phyloP scores from a whole-genome alignment of 2,329 filamentous ascomycete species.

The Trichoderma endophyticum region DNA sequence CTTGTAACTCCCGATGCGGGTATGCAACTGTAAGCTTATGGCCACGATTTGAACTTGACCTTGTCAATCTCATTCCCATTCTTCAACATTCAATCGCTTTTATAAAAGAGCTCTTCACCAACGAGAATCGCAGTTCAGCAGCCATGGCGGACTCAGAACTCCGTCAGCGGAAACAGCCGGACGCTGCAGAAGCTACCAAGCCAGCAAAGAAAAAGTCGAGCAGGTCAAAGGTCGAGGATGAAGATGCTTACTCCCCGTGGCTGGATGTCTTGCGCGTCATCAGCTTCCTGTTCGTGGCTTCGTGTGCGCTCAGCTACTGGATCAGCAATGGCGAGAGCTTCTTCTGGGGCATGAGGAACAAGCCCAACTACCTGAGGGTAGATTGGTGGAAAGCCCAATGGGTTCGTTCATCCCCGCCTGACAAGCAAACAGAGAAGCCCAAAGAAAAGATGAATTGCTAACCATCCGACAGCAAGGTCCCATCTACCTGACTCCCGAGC shows the following conservation, averaged over 20 bases:
- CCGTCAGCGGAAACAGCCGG: slow-evolving; percentile 44
- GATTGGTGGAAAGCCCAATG: slow-evolving; percentile 58
- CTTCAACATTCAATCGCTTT: background rate
- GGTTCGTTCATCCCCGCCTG: slow-evolving; percentile 43
- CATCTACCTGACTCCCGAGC: slow-evolving; percentile 66
- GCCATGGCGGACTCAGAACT: slow-evolving; percentile 40
- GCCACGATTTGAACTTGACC: slow-evolving; percentile 4
- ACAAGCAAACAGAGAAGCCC: background rate
- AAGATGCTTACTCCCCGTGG: slow-evolving; percentile 56
- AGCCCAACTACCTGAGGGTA: slow-evolving; percentile 58
- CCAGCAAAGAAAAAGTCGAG: slow-evolving; percentile 23
- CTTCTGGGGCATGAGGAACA: slow-evolving; percentile 62
- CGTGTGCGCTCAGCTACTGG: slow-evolving; percentile 70
- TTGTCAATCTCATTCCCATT: background rate
- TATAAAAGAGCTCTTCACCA: background rate
- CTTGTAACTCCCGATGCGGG: slow-evolving; percentile 1
- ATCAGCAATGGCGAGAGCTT: slow-evolving; percentile 67
- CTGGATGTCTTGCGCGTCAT: slow-evolving; percentile 69
- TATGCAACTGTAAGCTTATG: background rate
- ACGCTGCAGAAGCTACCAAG: slow-evolving; percentile 26
- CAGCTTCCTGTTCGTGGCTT: slow-evolving; percentile 63
- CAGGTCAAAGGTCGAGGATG: slow-evolving; percentile 27
- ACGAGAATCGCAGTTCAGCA: background rate
- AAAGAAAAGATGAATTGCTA: background rate
- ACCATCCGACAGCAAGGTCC: slow-evolving; percentile 48